phyloP scores from a whole-genome alignment of 192 early-diverging fungal species.

The Coemansia sp. region DNA sequence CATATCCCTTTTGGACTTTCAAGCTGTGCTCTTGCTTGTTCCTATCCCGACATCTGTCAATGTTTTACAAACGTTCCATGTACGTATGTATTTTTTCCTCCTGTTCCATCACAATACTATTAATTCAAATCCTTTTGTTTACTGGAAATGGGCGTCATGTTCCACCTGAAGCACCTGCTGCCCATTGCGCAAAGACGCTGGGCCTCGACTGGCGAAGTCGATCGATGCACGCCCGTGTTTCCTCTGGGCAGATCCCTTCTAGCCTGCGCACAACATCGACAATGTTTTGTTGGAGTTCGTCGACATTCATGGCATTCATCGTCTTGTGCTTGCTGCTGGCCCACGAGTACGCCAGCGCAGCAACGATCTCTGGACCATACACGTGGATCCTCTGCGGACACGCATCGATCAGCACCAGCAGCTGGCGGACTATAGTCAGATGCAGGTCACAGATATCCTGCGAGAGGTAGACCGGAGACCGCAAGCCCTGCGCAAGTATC shows the following conservation, averaged over 20 bases:
- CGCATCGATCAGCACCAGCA: slow-evolving; percentile 15
- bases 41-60: no score
- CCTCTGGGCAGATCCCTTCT: slow-evolving; percentile 1
- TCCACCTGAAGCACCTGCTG: background rate
- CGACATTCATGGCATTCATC: background rate
- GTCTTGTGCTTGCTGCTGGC: background rate
- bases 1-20: no score
- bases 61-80: no score
- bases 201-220: slow-evolving; percentile 12
- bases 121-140: no score
- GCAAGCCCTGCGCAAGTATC: slow-evolving; percentile 18
- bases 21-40: no score
- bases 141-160: no score
- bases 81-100: no score
- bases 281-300: background rate
- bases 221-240: slow-evolving; percentile 3
- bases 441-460: slow-evolving; percentile 21
- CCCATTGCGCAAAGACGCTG: slow-evolving; percentile 7
- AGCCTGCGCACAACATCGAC: background rate
- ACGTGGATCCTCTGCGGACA: slow-evolving; percentile 24
- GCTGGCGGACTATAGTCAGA: slow-evolving; percentile 17
- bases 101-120: no score
- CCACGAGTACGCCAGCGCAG: slow-evolving; percentile 44
- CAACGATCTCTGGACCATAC: slow-evolving; percentile 27
- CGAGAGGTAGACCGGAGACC: slow-evolving; percentile 18